A percentile compares a stretch with the other conserved stretches of the same genome.
phyloP scores from a whole-genome alignment of 225 moss, liverwort and hornwort species.

The Ulota crispa region DNA sequence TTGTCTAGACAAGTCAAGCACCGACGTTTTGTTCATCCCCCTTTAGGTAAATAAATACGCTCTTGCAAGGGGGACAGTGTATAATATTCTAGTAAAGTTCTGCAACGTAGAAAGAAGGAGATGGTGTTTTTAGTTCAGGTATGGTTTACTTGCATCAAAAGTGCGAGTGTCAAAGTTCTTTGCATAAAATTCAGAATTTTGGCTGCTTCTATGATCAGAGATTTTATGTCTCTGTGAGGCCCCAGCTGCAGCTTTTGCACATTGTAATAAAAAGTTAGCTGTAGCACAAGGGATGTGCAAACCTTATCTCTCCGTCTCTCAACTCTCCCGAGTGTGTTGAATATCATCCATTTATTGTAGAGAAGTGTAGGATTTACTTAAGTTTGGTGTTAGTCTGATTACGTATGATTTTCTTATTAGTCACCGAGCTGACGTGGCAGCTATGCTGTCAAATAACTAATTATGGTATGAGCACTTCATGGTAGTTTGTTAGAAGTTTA shows the following conservation, averaged over 20 bases:
- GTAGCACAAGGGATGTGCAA: background rate
- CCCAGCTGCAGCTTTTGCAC: background rate
- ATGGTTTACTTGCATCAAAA: background rate
- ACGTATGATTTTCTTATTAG: too few species aligned
- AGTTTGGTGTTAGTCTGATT: too few species aligned
- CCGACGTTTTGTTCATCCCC: background rate
- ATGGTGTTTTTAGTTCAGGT: background rate
- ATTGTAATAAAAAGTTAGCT: background rate
- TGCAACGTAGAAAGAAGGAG: background rate
- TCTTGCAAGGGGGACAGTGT: background rate
- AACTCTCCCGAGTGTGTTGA: background rate
- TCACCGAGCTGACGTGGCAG: too few species aligned
- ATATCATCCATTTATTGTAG: background rate
- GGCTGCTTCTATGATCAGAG: background rate
- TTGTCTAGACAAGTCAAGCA: background rate
- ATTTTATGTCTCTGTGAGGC: background rate
- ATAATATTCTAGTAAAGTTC: constrained; percentile 3
- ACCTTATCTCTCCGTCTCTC: background rate
- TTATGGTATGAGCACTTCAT: too few species aligned
- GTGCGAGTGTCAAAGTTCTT: background rate
- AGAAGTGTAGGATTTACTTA: too few species aligned
- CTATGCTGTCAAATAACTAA: too few species aligned
- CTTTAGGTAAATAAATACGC: background rate
- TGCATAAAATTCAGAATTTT: background rate
- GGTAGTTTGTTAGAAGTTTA: too few species aligned